phyloP scores from a whole-genome alignment of 768 basidiomycete genomes.

The Lactifluus subvellereus region DNA sequence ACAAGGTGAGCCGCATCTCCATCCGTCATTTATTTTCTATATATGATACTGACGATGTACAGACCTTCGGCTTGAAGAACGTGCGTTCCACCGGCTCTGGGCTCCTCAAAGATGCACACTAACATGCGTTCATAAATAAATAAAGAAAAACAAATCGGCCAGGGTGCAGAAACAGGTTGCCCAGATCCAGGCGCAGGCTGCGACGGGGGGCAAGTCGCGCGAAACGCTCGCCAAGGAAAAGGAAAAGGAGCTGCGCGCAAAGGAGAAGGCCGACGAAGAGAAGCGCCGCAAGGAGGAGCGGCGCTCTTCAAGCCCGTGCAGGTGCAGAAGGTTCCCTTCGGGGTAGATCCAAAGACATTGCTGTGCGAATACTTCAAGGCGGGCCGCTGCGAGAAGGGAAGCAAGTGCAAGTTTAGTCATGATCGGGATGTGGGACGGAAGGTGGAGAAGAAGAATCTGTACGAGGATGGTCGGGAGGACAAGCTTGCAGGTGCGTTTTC shows the following conservation, averaged over 20 bases:
- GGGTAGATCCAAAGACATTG: constrained; percentile 93
- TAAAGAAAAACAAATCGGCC: constrained; percentile 88
- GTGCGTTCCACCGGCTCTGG: constrained; percentile 37
- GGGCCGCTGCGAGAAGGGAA: constrained; percentile 89
- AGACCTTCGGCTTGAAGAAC: constrained; percentile 90
- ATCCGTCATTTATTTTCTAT: constrained; percentile 23
- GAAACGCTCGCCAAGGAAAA: constrained; percentile 79
- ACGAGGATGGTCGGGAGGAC: constrained; percentile 82
- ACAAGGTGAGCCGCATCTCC: constrained; percentile 53
- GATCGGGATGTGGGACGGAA: constrained; percentile 84
- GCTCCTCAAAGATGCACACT: neutral
- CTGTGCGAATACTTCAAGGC: constrained; percentile 91
- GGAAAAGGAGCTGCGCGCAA: constrained; percentile 71
- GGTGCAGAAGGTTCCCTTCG: constrained; percentile 84
- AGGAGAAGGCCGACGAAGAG: constrained; percentile 73
- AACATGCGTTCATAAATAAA: neutral
- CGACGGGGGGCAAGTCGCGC: constrained; percentile 72
- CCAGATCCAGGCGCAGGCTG: constrained; percentile 70
- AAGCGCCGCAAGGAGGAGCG: constrained; percentile 82
- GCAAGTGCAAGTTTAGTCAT: constrained; percentile 96
- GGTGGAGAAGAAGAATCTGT: constrained; percentile 93
- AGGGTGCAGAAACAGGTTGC: constrained; percentile 87
- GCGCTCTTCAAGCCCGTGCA: constrained; percentile 77
- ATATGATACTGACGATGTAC: constrained; percentile 23
- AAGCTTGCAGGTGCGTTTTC: constrained; percentile 53